Evolutionary conservation across 345 rosid species (phyloP).

Genomic region (Bruguiera gymnorhiza): DNA sequence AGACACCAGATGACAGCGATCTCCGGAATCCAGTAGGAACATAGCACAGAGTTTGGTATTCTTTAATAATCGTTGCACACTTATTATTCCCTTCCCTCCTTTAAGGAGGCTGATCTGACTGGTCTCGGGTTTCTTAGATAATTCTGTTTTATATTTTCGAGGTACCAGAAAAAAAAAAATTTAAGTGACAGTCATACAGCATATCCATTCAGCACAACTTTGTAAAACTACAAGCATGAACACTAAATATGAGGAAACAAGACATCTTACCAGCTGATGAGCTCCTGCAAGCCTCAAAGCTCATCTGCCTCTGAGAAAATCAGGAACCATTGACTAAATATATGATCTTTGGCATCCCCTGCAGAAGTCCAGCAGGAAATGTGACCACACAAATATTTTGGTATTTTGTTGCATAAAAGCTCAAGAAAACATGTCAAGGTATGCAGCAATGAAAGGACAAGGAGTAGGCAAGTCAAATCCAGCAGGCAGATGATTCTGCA

Average conservation of each 20-base stretch:
- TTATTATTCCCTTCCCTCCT: too few species aligned
- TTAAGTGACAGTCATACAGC: background rate
- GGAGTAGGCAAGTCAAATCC: conserved; percentile 43
- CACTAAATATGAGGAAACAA: background rate
- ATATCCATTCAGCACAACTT: conserved; percentile 3
- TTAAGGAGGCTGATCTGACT: too few species aligned
- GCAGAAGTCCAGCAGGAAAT: conserved; percentile 23
- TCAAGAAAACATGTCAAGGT: background rate
- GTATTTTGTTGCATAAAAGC: too few species aligned
- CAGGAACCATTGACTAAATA: conserved; percentile 52
- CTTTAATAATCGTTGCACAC: too few species aligned
- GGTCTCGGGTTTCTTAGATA: too few species aligned
- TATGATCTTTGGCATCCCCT: conserved; percentile 58
- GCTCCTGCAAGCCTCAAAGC: conserved; percentile 52
- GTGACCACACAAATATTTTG: conserved; percentile 6
- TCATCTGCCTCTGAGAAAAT: conserved; percentile 70
- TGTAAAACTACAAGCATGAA: background rate
- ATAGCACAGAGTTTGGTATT: too few species aligned
- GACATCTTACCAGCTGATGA: conserved; percentile 59
- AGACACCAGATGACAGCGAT: background rate
- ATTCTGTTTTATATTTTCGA: too few species aligned
- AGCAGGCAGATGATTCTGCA: conserved; percentile 63
- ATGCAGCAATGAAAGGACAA: conserved; percentile 31
- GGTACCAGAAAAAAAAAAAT: too few species aligned
- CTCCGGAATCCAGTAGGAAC: background rate